Evolutionary conservation across 805 yeast genomes (phyloP).

Genomic region (Spathaspora girioi): DNA sequence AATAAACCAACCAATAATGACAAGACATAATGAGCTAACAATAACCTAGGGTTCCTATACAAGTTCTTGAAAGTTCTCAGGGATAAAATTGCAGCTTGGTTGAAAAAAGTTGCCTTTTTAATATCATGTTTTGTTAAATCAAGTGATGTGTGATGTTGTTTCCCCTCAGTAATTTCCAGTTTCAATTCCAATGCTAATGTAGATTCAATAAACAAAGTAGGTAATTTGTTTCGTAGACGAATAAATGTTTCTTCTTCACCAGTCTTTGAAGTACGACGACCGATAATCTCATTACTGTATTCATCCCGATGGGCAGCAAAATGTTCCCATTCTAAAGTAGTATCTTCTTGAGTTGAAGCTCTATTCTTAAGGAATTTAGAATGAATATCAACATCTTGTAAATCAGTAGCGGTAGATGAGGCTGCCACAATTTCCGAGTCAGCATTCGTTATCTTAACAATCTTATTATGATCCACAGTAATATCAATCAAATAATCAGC

Average conservation of each 20-base stretch:
- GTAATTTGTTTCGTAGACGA: constrained; percentile 25
- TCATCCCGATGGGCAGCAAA: constrained; percentile 79
- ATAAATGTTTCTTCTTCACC: constrained; percentile 20
- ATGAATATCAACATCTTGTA: constrained; percentile 20
- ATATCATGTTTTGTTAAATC: constrained; percentile 30
- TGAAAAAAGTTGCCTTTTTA: constrained; percentile 52
- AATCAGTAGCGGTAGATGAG: constrained; percentile 10
- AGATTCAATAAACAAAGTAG: constrained; percentile 36
- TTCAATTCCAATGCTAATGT: constrained; percentile 37
- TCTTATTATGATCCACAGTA: constrained; percentile 59
- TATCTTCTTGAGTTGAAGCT: constrained; percentile 40
- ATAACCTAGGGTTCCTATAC: constrained; percentile 87
- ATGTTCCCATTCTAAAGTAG: constrained; percentile 84
- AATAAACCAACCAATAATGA: constrained; percentile 75
- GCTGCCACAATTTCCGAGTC: constrained; percentile 11
- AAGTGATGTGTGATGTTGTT: constrained; percentile 19
- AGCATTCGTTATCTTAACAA: constrained; percentile 17
- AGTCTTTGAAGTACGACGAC: constrained; percentile 11
- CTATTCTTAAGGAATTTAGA: constrained; percentile 21
- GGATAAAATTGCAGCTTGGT: constrained; percentile 71
- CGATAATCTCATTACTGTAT: constrained; percentile 30
- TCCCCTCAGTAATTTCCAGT: constrained; percentile 30
- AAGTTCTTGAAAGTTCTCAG: constrained; percentile 88
- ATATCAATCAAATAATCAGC: constrained; percentile 93
- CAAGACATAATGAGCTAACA: constrained; percentile 77